Conservation (phyloP, 352 stramenopile genomes). For the Pythium insidiosum region DNA sequence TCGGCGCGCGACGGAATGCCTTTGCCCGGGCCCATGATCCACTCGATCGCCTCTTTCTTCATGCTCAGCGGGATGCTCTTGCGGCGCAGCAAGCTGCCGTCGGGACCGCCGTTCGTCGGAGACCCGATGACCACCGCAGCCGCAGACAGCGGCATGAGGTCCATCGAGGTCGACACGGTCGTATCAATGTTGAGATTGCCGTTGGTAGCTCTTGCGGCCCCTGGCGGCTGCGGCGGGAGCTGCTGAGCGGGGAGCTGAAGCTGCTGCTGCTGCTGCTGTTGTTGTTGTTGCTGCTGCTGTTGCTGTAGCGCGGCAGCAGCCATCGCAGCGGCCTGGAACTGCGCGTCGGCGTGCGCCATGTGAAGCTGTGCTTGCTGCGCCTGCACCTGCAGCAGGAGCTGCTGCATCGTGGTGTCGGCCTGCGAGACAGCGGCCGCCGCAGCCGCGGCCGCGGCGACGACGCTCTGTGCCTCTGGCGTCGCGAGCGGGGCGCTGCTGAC, state of each 20-base stretch:
- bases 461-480: too few species aligned
- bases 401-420: slow-evolving; percentile 43
- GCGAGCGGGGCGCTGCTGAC: too few species aligned
- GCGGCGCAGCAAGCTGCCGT: slow-evolving; percentile 27
- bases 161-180: slow-evolving; percentile 4
- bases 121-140: slow-evolving; percentile 6
- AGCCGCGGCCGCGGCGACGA: too few species aligned
- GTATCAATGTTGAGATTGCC: slow-evolving; percentile 12
- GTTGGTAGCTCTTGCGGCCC: neutral
- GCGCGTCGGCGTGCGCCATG: slow-evolving; percentile 4
- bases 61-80: slow-evolving; percentile 76
- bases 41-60: slow-evolving; percentile 80
- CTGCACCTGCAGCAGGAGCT: slow-evolving; percentile 51
- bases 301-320: slow-evolving; percentile 4
- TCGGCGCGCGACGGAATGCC: slow-evolving; percentile 59
- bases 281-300: slow-evolving; percentile 33
- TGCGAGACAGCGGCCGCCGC: too few species aligned
- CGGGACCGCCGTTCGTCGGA: neutral
- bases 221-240: neutral
- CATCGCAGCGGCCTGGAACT: neutral
- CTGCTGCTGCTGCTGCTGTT: slow-evolving; percentile 42
- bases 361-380: slow-evolving; percentile 23
- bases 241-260: slow-evolving; percentile 10
- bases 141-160: slow-evolving; percentile 23
- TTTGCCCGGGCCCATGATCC: slow-evolving; percentile 67